Base-by-base conservation (phyloP, 306 rosid species). In the Lathyrus tuberosus region DNA sequence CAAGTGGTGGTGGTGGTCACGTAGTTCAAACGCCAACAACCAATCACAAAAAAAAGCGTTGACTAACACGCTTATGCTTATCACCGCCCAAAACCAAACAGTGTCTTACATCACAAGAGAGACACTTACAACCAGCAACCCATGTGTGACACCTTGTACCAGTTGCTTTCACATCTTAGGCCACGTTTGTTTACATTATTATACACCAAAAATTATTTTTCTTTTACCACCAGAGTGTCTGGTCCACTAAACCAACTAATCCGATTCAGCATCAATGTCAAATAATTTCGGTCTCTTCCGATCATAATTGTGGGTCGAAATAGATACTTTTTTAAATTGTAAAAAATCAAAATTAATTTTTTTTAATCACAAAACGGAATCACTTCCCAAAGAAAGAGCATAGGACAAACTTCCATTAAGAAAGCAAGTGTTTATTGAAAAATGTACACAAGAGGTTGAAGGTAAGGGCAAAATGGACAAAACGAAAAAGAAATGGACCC, bases 31-130 rank as follows among this genome's bases (percentile, higher is more conserved):
- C 38, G 66, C 67, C 61, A 57, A 46, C 77, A 57, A 46, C 77
- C 71, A 79, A 75, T 63, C 83, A 70, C 63, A 33, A 59, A 62
- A n/a, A n/a, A n/a, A 74, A 75, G 84, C 65, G 87, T 88, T 84
- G 88, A 84, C 89, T 58, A 16, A 14, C 10, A 11, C 37, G 10
- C 67, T 18, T 42, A 0, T 5, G 10, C 70, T 18, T 42, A 0
- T 3, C 70, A 66, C 24, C 3, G 26, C 24, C 11, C 40, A 31
- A 5, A 69, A 53, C n/a, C 60, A 22, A 11, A 20, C 35, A 11
- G 14, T 20, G 54, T 18, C 22, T 63, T 10, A 4, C 33, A 71
- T 75, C 83, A 78, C 70, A 78, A 48, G 76, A 57, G 68, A 30
- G 81, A 52, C 10, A 7, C 40, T 1, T 2, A 28, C 72, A 11